Evolutionary conservation across 1,284 basidiomycete genomes (phyloP).

Genomic region (Ceratorhiza oryzae-sativae): DNA sequence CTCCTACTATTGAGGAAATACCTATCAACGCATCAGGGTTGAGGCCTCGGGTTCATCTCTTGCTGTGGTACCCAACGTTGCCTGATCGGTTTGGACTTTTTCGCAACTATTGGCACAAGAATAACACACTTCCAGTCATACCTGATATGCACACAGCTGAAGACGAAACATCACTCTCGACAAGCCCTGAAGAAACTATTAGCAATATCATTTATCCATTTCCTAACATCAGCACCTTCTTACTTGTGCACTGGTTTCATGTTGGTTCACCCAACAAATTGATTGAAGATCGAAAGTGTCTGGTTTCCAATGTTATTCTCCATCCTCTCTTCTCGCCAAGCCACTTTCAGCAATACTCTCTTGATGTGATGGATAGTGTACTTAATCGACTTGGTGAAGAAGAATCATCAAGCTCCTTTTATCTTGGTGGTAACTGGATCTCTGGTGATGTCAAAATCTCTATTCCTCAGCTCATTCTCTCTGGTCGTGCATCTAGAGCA

Average conservation of each 20-base stretch:
- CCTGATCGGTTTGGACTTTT: background rate
- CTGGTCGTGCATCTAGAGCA: too few relatives aligned
- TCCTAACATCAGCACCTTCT: background rate
- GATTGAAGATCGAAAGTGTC: too few relatives aligned
- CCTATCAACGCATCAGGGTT: too few relatives aligned
- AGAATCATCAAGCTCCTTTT: background rate
- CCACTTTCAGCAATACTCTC: background rate
- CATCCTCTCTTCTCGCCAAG: background rate
- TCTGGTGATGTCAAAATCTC: background rate
- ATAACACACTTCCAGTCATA: background rate
- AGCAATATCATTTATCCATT: background rate
- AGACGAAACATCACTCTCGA: background rate
- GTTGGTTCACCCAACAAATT: background rate
- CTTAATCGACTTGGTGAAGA: conserved; percentile 40
- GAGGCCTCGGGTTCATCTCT: too few relatives aligned
- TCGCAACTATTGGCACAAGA: background rate
- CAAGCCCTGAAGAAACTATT: background rate
- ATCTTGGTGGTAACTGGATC: background rate
- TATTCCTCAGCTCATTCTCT: background rate
- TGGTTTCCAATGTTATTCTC: background rate
- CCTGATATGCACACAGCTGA: background rate
- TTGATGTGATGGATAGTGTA: conserved; percentile 39
- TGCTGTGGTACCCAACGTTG: too few relatives aligned
- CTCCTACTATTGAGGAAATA: too few relatives aligned
- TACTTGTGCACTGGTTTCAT: conserved; percentile 1